Evolutionary conservation across 306 rosid species (phyloP).

Genomic region (Dryas drummondii): DNA sequence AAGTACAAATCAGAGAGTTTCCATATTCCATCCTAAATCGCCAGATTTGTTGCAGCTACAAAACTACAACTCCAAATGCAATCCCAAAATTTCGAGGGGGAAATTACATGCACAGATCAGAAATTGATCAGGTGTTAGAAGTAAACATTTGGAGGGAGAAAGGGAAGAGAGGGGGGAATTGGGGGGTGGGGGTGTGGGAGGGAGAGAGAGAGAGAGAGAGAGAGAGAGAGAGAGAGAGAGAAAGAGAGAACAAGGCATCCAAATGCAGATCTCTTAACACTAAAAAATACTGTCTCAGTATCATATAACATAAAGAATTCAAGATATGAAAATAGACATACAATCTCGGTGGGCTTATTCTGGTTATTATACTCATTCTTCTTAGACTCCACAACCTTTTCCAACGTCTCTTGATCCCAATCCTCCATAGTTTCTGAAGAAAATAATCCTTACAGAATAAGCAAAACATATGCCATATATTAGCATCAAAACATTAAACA

Average conservation of each 20-base stretch:
- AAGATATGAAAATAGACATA: slow-evolving; percentile 33
- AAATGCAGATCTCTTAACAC: not conserved
- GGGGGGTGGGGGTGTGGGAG: not conserved
- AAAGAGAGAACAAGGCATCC: not conserved
- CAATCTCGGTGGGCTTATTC: slow-evolving; percentile 97
- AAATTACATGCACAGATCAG: too few species aligned
- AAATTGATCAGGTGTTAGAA: too few species aligned
- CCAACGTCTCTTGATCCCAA: slow-evolving; percentile 96
- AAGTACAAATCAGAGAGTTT: too few species aligned
- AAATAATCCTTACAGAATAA: slow-evolving; percentile 2
- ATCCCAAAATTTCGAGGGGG: too few species aligned
- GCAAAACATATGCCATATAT: not conserved
- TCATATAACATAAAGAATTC: slow-evolving; percentile 1
- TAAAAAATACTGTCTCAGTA: not conserved
- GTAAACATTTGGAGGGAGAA: not conserved
- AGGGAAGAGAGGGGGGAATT: not conserved
- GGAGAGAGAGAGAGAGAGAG: too few species aligned
- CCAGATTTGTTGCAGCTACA: not conserved
- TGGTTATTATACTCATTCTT: slow-evolving; percentile 71
- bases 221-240: too few species aligned
- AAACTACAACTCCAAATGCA: too few species aligned
- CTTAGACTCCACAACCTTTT: slow-evolving; percentile 92
- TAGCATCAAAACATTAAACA: not conserved
- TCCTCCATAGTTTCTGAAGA: slow-evolving; percentile 87
- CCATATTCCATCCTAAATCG: not conserved